Base-by-base conservation (phyloP, 2,329 filamentous ascomycete genomes). In the Nannizziopsis barbatae region DNA sequence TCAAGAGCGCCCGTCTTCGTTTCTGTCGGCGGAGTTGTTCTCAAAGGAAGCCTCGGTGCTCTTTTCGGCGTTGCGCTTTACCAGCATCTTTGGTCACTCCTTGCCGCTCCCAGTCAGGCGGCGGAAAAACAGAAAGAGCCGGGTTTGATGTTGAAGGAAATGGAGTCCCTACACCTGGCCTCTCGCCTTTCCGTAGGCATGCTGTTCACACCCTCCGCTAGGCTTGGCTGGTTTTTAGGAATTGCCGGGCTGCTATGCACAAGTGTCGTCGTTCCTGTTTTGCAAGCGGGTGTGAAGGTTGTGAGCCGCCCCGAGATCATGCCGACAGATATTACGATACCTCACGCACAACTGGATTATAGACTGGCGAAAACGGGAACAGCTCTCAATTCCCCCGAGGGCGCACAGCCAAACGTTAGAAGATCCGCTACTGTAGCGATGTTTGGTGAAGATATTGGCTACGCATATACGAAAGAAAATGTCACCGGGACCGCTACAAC, bases 101-200 rank as follows among this genome's bases (percentile, higher is more conserved):
- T 47, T 15, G 45, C 45, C 2, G 22, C 10, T 35, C n/a, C 37
- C 5, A 40, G 32, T 22, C 4, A 17, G 5, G n/a, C 14, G 20
- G 36, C 9, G 2, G 37, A 41, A 30, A 40, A 47, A 12, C 20
- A 31, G n/a, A 40, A 40, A 7, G 36, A 15, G 22, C 7, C 22
- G 10, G 45, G 45, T 4, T 15, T 47, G 2, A 47, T n/a, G 36
- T 20, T 47, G 37, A 40, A 42, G 30, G 45, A 47, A 32, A 35
- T 47, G 27, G 45, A 47, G 18, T 47, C 45, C n/a, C 45, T 47
- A 5, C 45, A 47, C 22, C 45, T 47, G 33, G 45, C 45, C 9
- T 47, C 45, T 18, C 45, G 45, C 10, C 33, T 47, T 10, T 40
- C 45, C 0, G 45, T 47, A 5, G 22, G 45, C 22, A 47, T 47